These are phyloP conservation scores for Pachysandra terminalis DNA, from an alignment of 164 flowering plant genomes.

Conservation along the genomic window DNA sequence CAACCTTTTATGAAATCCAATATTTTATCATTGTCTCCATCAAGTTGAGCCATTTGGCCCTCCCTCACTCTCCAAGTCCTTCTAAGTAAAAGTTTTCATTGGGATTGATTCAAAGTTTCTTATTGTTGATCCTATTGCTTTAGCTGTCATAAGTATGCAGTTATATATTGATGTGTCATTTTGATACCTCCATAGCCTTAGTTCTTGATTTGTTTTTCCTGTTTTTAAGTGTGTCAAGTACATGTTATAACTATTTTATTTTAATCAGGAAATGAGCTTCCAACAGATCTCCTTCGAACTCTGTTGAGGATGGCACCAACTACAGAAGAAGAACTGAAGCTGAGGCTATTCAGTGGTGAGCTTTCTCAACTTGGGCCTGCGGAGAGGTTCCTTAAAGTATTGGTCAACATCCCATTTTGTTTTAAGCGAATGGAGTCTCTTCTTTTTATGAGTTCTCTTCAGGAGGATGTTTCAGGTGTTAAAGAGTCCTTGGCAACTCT, in stretches of 20 bases:
- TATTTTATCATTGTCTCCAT: no score
- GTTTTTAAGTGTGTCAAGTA: conserved; percentile 6
- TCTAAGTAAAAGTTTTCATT: not conserved
- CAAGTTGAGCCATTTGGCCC: no score
- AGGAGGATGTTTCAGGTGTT: conserved; percentile 54
- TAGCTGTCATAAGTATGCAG: not conserved
- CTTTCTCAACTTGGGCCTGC: conserved; percentile 76
- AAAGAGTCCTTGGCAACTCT: conserved; percentile 70
- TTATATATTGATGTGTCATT: not conserved
- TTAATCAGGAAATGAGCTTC: conserved; percentile 83
- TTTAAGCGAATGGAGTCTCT: conserved; percentile 75
- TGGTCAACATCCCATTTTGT: conserved; percentile 81
- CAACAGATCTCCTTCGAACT: conserved; percentile 66
- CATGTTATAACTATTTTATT: conserved; percentile 7
- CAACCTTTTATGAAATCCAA: no score
- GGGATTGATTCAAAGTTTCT: not conserved
- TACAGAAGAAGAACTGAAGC: conserved; percentile 80
- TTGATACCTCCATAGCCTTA: not conserved
- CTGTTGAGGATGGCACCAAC: conserved; percentile 89
- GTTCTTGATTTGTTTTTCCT: not conserved
- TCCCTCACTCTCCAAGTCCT: not conserved
- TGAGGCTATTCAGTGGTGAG: conserved; percentile 64
- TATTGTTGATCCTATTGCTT: not conserved
- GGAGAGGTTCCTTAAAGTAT: conserved; percentile 72
- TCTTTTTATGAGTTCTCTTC: conserved; percentile 60